Evolutionary conservation across 2,329 filamentous ascomycete species (phyloP).

Genomic region (Curvularia sp.): DNA sequence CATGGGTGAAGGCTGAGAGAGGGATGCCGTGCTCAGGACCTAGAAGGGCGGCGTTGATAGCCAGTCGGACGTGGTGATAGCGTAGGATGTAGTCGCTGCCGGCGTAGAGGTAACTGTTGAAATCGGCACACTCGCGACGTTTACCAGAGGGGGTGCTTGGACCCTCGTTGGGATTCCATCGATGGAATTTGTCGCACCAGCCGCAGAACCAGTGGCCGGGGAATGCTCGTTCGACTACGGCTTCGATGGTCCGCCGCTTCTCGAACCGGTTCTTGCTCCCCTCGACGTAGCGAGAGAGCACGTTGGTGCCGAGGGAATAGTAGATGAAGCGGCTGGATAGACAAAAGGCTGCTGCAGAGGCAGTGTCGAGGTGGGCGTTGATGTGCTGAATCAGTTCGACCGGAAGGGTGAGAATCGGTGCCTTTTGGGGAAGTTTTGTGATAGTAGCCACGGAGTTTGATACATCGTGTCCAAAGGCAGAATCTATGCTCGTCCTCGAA

Average conservation of each 20-base stretch:
- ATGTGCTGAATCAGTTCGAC: conserved; percentile 43
- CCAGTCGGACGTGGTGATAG: conserved; percentile 42
- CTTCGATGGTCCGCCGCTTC: conserved; percentile 32
- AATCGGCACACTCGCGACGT: conserved; percentile 30
- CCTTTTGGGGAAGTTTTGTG: conserved; percentile 6
- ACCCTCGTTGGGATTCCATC: conserved; percentile 21
- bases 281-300: conserved; percentile 27
- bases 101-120: conserved; percentile 36
- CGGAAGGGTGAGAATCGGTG: conserved; percentile 34
- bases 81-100: conserved; percentile 28
- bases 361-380: conserved; percentile 31
- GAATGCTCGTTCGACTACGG: conserved; percentile 43
- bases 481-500: conserved; percentile 28
- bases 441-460: conserved; percentile 21
- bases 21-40: conserved; percentile 38
- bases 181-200: conserved; percentile 46
- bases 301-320: conserved; percentile 38
- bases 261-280: conserved; percentile 26
- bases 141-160: conserved; percentile 15
- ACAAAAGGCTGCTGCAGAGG: conserved; percentile 36
- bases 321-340: conserved; percentile 36
- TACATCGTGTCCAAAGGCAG: conserved; percentile 5
- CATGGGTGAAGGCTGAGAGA: conserved; percentile 24
- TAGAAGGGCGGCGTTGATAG: conserved; percentile 26
- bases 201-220: conserved; percentile 44